Base-by-base conservation (phyloP, 192 early-diverging fungal genomes). In the Linnemannia zychae region DNA sequence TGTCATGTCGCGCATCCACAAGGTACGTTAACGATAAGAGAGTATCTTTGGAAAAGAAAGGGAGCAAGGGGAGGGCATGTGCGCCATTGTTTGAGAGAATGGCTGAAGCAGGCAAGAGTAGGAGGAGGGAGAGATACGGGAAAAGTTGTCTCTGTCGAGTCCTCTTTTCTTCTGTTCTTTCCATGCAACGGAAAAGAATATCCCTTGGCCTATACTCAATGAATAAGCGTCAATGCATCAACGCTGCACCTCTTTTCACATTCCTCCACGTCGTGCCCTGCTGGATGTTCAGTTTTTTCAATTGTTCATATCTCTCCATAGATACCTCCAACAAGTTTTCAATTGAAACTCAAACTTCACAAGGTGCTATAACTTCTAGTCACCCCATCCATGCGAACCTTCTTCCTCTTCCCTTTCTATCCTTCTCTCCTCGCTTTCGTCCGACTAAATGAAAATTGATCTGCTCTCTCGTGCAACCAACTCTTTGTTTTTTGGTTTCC, bases 161-260 rank as follows among this genome's bases (percentile, higher is more conserved):
- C 28, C 57, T 28, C 4, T 63, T 63, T 31, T 28, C n/a, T 52
- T 52, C 4, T 52, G 15, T 52, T 18, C 48, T 49, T n/a, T 57
- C 52, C 9, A 28, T 24, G 53, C n/a, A 57, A 53, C 7, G 52
- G 52, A 53, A 53, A 53, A 53, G 22, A 5, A 24, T 1, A 63
- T 24, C 40, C 9, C 9, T 44, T 9, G 40, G 57, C n/a, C 28
- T 12, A 31, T 31, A 63, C 53, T 11, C 15, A 63, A 63, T 31
- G 57, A 63, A 63, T 63, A 63, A 63, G 57, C 57, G 13, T 13
- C 57, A 33, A 63, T 63, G 57, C n/a, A n/a, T n/a, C n/a, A n/a
- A n/a, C n/a, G n/a, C n/a, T n/a, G n/a, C 57, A 63, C 28, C 12
- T 12, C 12, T 28, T 31, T 12, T 15, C 24, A 63, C 57, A 63